phyloP scores from a whole-genome alignment of 371 early-diverging fungal species.

The Mucor irregularis region DNA sequence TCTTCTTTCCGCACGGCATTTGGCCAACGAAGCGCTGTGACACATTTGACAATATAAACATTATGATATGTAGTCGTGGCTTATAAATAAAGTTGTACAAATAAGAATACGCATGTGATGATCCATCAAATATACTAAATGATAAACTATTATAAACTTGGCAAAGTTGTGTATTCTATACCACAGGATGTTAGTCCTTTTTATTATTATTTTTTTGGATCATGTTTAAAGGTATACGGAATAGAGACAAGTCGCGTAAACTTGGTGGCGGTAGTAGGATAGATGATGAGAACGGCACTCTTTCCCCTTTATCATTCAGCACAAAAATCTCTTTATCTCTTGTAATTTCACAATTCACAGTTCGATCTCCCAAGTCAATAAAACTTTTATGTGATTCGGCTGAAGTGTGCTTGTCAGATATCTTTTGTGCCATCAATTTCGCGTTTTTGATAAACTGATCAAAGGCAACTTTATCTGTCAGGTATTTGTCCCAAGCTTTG shows the following conservation, averaged over 20 bases:
- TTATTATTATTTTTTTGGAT: too few species aligned
- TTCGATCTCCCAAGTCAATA: conserved; percentile 20
- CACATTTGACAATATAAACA: too few species aligned
- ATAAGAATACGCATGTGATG: too few species aligned
- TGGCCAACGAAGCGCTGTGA: too few species aligned
- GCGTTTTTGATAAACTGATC: conserved; percentile 24
- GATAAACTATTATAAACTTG: too few species aligned
- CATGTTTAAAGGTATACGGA: too few species aligned
- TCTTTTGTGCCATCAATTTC: conserved; percentile 15
- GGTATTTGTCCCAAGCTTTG: conserved; percentile 15
- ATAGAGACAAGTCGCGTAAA: neutral
- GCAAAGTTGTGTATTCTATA: too few species aligned
- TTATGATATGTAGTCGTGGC: too few species aligned
- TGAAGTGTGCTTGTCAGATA: conserved; percentile 13
- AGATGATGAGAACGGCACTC: conserved; percentile 6
- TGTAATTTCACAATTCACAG: conserved; percentile 20
- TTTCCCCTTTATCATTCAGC: conserved; percentile 6
- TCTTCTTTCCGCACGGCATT: too few species aligned
- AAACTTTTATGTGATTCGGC: conserved; percentile 20
- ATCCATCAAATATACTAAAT: too few species aligned
- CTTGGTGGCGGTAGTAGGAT: conserved; percentile 8
- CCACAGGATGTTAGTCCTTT: too few species aligned
- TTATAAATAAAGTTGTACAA: too few species aligned
- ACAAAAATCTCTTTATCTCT: conserved; percentile 13
- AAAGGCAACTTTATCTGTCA: conserved; percentile 6